Base-by-base conservation (phyloP, 805 yeast species). In the Saccharomycopsis capsularis region DNA sequence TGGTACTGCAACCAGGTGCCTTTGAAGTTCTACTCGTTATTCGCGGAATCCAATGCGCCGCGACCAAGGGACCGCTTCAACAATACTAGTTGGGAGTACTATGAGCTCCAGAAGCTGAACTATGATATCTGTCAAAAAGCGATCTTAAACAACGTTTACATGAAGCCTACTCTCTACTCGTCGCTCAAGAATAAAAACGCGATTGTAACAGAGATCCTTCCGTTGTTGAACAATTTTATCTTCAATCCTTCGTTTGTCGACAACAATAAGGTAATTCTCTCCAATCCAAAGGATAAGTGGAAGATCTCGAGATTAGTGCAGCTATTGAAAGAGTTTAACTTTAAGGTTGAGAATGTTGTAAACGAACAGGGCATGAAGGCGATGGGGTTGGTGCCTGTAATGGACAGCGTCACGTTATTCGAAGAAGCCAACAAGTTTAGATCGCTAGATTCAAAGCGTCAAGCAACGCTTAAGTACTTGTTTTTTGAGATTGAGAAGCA, bases 1-100 rank as follows among this genome's bases (percentile, higher is more conserved):
- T 67, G 75, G 21, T 89, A 86, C 58, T 68, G 74, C 3, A 65
- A 81, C 0, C 66, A 75, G 19, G 76, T 81, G 0, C 76, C 81
- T 0, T 59, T 84, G 58, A 83, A 80, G 48, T 78, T 80, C 54
- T 84, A 77, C 71, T 69, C 74, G 18, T 63, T 75, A 47, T 89
- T 84, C 64, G 76, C 81, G 58, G 89, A 82, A 55, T 69, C 77
- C 38, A 70, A 70, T 21, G 78, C 72, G 55, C 69, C 32, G 38
- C 52, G 51, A 47, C 55, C 61, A 11, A 60, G 59, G 49, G 43
- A 23, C 34, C 44, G 22, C 25, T 50, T 23, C 41, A 56, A 16
- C 32, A 34, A 48, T 40, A 42, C 27, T 46, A 55, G 46, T 42
- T 50, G 46, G 56, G 54, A 41, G 53, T 53, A 36, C 54, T 50